Evolutionary conservation across 768 basidiomycete species (phyloP).

Genomic region (Cystobasidium tubakii): DNA sequence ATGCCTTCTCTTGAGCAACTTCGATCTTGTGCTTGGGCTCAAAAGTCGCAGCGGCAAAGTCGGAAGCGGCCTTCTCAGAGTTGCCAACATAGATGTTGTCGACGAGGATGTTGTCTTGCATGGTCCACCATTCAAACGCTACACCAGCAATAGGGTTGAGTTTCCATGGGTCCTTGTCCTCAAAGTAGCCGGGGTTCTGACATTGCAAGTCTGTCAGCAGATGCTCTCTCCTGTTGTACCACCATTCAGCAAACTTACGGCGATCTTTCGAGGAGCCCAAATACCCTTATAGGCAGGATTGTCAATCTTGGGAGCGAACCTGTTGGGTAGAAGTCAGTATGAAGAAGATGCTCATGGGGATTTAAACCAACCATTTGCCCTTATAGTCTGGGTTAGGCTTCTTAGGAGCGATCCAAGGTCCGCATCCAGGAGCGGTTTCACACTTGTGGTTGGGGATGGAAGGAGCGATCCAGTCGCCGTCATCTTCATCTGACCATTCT

Average conservation of each 20-base stretch:
- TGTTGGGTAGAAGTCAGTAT: neutral
- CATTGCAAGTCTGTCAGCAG: neutral
- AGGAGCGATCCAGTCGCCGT: conserved; percentile 96
- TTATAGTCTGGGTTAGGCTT: conserved; percentile 59
- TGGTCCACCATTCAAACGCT: conserved; percentile 93
- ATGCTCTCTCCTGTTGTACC: neutral
- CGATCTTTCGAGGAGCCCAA: conserved; percentile 84
- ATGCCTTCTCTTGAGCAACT: conserved; percentile 52
- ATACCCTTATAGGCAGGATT: conserved; percentile 96
- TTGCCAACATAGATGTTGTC: conserved; percentile 91
- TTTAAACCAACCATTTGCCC: conserved; percentile 77
- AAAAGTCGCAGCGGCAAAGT: conserved; percentile 80
- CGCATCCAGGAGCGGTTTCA: conserved; percentile 78
- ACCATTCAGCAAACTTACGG: conserved; percentile 27
- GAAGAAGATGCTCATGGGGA: neutral
- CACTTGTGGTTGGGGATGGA: conserved; percentile 85
- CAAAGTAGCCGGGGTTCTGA: conserved; percentile 61
- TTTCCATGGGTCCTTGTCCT: conserved; percentile 66
- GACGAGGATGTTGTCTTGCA: conserved; percentile 81
- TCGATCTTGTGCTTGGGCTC: conserved; percentile 81
- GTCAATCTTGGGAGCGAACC: conserved; percentile 70
- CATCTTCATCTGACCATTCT: conserved; percentile 99
- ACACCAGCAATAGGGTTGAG: conserved; percentile 40
- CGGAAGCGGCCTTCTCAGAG: conserved; percentile 76
- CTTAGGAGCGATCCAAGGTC: conserved; percentile 68